phyloP scores from a whole-genome alignment of 805 yeast genomes.

The Myxozyma neotropica region DNA sequence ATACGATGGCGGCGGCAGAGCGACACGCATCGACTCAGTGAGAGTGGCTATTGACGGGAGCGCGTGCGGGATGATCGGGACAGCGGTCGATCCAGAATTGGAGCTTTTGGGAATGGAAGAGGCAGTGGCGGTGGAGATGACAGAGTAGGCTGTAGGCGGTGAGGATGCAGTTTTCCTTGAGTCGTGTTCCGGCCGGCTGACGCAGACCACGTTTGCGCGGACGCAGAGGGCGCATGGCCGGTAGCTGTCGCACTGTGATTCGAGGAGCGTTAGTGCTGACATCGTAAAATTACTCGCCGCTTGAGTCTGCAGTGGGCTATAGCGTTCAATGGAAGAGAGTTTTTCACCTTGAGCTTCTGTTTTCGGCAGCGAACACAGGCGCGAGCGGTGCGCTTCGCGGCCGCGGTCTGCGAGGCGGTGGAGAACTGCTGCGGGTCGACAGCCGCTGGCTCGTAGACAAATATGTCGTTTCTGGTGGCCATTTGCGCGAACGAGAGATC shows the following conservation, averaged over 20 bases:
- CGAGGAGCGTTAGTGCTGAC: neutral
- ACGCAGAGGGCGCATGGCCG: conserved; percentile 34
- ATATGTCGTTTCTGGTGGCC: conserved; percentile 19
- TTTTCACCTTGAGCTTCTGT: conserved; percentile 29
- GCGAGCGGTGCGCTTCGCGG: conserved; percentile 26
- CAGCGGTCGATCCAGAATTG: neutral
- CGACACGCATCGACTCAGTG: conserved; percentile 16
- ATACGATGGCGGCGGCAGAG: conserved; percentile 8
- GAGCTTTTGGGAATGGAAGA: neutral
- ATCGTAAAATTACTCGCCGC: too few relatives aligned
- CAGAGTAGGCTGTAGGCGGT: neutral
- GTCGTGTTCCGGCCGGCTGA: conserved; percentile 25
- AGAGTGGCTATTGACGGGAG: conserved; percentile 20
- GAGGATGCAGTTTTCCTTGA: neutral
- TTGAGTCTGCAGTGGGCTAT: too few relatives aligned
- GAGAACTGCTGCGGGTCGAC: conserved; percentile 1
- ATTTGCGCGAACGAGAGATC: neutral
- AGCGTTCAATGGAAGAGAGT: neutral
- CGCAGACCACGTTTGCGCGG: conserved; percentile 32
- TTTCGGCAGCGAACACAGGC: conserved; percentile 33
- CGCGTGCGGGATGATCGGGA: neutral
- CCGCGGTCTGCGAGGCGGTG: neutral
- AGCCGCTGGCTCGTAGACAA: conserved; percentile 22
- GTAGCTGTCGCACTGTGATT: conserved; percentile 27
- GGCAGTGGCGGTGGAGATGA: conserved; percentile 2